Conservation (phyloP, 2,329 filamentous ascomycete species). For the Colletotrichum caudatum region DNA sequence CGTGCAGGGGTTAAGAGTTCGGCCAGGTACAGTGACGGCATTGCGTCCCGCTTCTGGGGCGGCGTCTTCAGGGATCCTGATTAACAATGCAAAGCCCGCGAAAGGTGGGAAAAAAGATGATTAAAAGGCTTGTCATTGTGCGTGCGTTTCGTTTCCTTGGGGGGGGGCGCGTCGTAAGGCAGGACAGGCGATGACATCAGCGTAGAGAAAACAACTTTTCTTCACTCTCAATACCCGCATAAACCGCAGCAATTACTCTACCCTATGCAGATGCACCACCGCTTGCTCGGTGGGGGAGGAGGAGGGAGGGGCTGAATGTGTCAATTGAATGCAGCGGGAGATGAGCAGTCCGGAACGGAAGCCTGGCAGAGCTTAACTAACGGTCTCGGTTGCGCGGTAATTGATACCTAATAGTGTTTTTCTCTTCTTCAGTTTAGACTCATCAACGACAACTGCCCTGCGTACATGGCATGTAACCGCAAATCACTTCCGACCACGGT, state of each 20-base stretch:
- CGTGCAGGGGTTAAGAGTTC: slow-evolving; percentile 3
- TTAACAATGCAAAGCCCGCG: neutral
- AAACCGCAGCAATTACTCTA: neutral
- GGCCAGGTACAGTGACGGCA: slow-evolving; percentile 26
- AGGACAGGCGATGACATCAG: slow-evolving; percentile 31
- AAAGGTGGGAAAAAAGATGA: neutral
- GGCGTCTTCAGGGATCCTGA: slow-evolving; percentile 22
- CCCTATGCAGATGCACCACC: too few species aligned
- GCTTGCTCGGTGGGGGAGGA: neutral
- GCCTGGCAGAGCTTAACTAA: slow-evolving; percentile 32
- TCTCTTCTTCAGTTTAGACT: neutral
- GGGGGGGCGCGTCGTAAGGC: neutral
- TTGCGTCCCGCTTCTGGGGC: slow-evolving; percentile 21
- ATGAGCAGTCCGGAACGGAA: slow-evolving; percentile 27
- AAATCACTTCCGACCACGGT: slow-evolving; percentile 1
- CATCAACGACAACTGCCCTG: neutral
- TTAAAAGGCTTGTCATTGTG: neutral
- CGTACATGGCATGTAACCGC: neutral
- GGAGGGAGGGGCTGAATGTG: neutral
- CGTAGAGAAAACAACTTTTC: neutral
- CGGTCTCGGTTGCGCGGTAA: neutral
- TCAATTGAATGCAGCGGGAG: slow-evolving; percentile 34
- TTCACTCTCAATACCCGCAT: neutral
- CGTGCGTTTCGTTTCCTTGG: neutral
- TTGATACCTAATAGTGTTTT: neutral